phyloP scores from a whole-genome alignment of 352 stramenopile genomes.

The Globisporangium solare region DNA sequence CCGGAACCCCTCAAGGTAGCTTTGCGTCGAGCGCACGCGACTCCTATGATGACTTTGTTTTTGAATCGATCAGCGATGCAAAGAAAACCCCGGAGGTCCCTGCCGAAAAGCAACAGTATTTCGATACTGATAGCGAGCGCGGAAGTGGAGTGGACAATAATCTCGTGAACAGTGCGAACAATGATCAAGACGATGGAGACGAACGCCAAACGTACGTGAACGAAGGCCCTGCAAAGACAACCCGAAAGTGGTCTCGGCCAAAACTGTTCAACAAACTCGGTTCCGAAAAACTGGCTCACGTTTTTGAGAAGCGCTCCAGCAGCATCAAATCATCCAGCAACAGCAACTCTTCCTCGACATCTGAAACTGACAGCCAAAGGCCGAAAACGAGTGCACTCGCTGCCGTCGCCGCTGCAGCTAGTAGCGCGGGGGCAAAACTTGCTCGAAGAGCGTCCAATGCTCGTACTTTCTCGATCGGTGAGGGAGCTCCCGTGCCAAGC shows the following conservation, averaged over 20 bases:
- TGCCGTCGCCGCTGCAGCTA: conserved; percentile 8
- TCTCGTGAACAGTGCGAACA: not conserved
- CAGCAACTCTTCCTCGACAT: conserved; percentile 14
- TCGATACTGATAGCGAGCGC: conserved; percentile 18
- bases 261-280: conserved; percentile 20
- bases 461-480: conserved; percentile 10
- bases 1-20: conserved; percentile 14
- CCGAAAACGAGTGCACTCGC: conserved; percentile 5
- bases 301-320: conserved; percentile 17
- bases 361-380: conserved; percentile 6
- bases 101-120: conserved; percentile 12
- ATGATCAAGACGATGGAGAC: not conserved
- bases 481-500: conserved; percentile 10
- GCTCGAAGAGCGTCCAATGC: conserved; percentile 3
- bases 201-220: conserved; percentile 9
- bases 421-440: conserved; percentile 5
- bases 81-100: conserved; percentile 1
- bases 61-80: conserved; percentile 13
- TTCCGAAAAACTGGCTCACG: conserved; percentile 10
- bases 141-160: conserved; percentile 4
- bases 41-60: conserved; percentile 12
- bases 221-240: conserved; percentile 6
- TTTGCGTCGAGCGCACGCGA: conserved; percentile 5
- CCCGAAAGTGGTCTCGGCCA: conserved; percentile 9
- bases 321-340: conserved; percentile 14